Evolutionary conservation across 352 stramenopile species (phyloP), one percentile per base, ranked within the genome.

Genomic region (Pythium brassicae): DNA sequence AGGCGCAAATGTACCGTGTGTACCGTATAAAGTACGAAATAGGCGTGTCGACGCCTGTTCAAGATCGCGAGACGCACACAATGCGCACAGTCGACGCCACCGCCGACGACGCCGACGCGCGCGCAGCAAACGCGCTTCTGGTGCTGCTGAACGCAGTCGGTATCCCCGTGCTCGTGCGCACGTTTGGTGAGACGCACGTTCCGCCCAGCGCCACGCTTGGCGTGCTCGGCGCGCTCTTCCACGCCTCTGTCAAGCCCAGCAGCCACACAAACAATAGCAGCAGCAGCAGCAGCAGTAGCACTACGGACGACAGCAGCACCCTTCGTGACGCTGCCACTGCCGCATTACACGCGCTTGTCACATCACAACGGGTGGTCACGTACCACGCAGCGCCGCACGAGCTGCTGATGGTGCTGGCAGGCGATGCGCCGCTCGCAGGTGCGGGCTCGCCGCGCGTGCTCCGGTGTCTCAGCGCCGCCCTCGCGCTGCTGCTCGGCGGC

Each of bases 181-280:
- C 66, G 22, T 84, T 83, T 35, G 73, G 75, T 1, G 62, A 73
- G 3, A 71, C 74, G 8, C 66, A 66, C 26, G 55, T 51, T 4
- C 77, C 77, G 37, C 70, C 77, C 7, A 87, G 69, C 40, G 71
- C 72, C 12, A 62, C 69, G 0, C 57, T 87, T 26, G 75, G 74
- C 8, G 70, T 87, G 27, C 55, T 68, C 35, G 81, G 68, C 39
- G 74, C 72, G 11, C 37, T 87, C 53, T 83, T 70, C 53, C 71
- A 87, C 44, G 77, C 77, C 35, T 60, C 72, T 29, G 57, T 49
- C 17, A 65, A 66, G 17, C 45, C 37, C 35, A 35, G 42, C 23
- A 37, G 11, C 4, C 32, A 37, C 32, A n/a, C n/a, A n/a, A n/a
- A n/a, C n/a, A n/a, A n/a, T n/a, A n/a, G n/a, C n/a, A n/a, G n/a